Evolutionary conservation across 768 basidiomycete genomes (phyloP).

Genomic region (Suillus hirtellus): DNA sequence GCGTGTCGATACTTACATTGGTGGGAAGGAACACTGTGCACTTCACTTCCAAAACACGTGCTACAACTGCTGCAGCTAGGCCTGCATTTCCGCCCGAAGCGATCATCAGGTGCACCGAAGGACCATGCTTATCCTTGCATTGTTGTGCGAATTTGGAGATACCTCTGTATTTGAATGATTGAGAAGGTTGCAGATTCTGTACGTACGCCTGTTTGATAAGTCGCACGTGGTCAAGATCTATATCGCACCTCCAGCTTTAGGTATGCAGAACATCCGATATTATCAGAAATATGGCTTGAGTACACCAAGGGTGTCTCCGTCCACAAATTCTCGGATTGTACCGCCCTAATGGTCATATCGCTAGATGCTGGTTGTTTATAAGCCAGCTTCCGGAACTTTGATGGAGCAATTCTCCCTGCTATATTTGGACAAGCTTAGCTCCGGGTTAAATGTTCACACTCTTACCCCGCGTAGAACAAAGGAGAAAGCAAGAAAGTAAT

Average conservation of each 20-base stretch:
- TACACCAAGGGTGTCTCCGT: constrained; percentile 64
- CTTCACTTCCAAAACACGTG: constrained; percentile 50
- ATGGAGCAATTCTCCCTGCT: background rate
- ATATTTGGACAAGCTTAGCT: constrained; percentile 1
- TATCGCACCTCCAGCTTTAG: constrained; percentile 69
- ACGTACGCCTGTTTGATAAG: constrained; percentile 6
- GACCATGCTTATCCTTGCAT: constrained; percentile 51
- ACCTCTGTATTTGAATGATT: constrained; percentile 79
- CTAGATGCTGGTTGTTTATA: background rate
- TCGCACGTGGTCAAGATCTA: background rate
- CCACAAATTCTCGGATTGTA: constrained; percentile 42
- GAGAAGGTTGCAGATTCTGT: constrained; percentile 70
- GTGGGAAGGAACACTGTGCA: constrained; percentile 72
- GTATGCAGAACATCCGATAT: constrained; percentile 53
- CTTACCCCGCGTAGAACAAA: background rate
- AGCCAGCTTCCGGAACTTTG: background rate
- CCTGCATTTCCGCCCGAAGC: constrained; percentile 86
- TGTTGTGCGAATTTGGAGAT: constrained; percentile 61
- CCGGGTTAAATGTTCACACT: background rate
- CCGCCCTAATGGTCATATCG: constrained; percentile 12
- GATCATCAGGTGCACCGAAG: constrained; percentile 58
- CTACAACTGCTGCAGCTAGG: constrained; percentile 66
- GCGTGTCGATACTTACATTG: constrained; percentile 47
- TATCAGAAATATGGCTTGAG: constrained; percentile 57
- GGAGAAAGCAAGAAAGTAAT: background rate